Evolutionary conservation across 2,329 filamentous ascomycete species (phyloP).

Genomic region (Chrysoporthe puriensis): DNA sequence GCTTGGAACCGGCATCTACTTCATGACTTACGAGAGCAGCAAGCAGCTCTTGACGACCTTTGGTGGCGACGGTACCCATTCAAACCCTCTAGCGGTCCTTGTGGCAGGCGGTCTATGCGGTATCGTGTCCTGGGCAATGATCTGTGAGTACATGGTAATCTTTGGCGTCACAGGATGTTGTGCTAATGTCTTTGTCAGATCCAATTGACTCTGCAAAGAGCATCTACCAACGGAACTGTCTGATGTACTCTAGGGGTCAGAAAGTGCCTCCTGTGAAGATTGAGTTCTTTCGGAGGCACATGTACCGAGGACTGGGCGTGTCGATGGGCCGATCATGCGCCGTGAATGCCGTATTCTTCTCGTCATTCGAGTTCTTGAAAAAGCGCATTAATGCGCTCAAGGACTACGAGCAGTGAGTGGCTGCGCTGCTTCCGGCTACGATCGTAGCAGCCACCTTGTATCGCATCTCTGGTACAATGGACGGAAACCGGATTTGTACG

Average conservation of each 20-base stretch:
- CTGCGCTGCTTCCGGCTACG: background rate
- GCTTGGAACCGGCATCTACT: conserved; percentile 82
- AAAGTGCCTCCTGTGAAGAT: conserved; percentile 72
- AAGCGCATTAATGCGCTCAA: conserved; percentile 63
- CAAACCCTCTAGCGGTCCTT: conserved; percentile 77
- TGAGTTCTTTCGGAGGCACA: conserved; percentile 74
- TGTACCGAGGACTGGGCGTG: conserved; percentile 83
- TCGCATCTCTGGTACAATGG: conserved; percentile 13
- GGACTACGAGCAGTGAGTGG: conserved; percentile 39
- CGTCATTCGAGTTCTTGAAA: conserved; percentile 83
- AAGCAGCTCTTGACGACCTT: conserved; percentile 82
- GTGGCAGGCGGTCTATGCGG: conserved; percentile 80
- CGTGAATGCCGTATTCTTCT: conserved; percentile 90
- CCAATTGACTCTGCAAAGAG: conserved; percentile 83
- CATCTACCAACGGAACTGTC: conserved; percentile 81
- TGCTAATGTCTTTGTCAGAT: conserved; percentile 43
- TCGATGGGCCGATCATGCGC: conserved; percentile 82
- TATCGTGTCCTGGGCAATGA: conserved; percentile 79
- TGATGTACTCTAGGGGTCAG: conserved; percentile 70
- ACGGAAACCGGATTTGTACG: conserved; percentile 17
- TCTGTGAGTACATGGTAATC: conserved; percentile 58
- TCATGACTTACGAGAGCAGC: conserved; percentile 85
- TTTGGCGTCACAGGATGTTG: background rate
- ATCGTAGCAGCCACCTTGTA: background rate
- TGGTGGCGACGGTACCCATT: conserved; percentile 71